Percentiles rank a stretch among this genome's conserved stretches.
phyloP scores from a whole-genome alignment of 345 rosid species.

The Populus pruinosa region DNA sequence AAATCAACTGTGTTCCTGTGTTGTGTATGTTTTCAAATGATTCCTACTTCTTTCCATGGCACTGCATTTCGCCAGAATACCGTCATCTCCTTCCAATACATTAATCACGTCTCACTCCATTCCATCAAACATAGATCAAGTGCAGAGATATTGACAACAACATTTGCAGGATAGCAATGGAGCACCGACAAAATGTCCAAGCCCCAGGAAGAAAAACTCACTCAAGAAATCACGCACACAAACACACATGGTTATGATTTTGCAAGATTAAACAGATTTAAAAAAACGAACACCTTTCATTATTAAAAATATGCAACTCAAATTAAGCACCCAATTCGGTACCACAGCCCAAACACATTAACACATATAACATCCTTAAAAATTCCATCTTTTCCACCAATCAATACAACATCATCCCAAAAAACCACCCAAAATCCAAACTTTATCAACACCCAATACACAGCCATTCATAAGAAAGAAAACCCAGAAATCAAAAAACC shows the following conservation, averaged over 20 bases:
- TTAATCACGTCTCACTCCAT: background rate
- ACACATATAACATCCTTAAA: background rate
- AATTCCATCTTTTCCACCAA: background rate
- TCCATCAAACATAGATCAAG: background rate
- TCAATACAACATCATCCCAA: background rate
- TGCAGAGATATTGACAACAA: background rate
- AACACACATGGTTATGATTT: background rate
- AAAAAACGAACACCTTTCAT: background rate
- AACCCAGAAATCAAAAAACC: background rate
- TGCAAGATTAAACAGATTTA: background rate
- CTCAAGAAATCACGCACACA: background rate
- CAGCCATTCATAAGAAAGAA: background rate
- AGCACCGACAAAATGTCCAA: background rate
- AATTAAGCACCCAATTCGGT: background rate
- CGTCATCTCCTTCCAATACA: background rate
- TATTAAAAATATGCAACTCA: background rate
- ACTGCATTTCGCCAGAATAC: background rate
- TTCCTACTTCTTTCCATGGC: background rate
- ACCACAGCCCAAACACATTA: background rate
- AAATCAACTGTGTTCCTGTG: background rate
- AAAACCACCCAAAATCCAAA: background rate
- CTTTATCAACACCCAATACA: background rate
- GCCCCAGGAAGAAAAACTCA: too few relatives aligned
- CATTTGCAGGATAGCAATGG: background rate
- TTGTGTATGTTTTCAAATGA: background rate